These are phyloP conservation scores for Yamadazyma endophytica DNA, from an alignment of 805 yeast genomes.

Conservation along the genomic window DNA sequence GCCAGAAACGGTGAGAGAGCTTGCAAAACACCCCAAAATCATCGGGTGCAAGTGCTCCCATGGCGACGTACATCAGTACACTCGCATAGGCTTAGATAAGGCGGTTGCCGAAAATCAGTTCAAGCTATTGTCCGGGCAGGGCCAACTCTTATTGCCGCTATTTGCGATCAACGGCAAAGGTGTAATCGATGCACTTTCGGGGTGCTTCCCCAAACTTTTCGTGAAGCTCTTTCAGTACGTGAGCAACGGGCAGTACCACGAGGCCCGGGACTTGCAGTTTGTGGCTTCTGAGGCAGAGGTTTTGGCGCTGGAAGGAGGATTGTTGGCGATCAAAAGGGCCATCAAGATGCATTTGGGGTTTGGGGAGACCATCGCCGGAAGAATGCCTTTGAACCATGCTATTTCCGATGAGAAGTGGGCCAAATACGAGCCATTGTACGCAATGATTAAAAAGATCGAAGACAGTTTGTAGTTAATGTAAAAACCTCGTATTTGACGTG, in stretches of 20 bases:
- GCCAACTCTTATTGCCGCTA: constrained; percentile 12
- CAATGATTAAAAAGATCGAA: constrained; percentile 1
- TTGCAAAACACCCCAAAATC: constrained; percentile 25
- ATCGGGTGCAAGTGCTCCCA: constrained; percentile 24
- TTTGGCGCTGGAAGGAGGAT: constrained; percentile 1
- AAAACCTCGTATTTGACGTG: no score
- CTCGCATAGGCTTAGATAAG: constrained; percentile 7
- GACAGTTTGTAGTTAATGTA: neutral
- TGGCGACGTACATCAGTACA: constrained; percentile 11
- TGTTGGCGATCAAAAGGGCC: constrained; percentile 20
- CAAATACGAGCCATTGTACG: constrained; percentile 2
- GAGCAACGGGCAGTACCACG: constrained; percentile 1
- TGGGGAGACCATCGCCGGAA: constrained; percentile 18
- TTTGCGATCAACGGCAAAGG: constrained; percentile 10
- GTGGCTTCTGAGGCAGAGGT: constrained; percentile 1
- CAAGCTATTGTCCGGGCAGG: constrained; percentile 14
- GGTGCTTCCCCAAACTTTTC: constrained; percentile 11
- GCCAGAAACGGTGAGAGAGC: constrained; percentile 14
- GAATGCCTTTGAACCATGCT: constrained; percentile 18
- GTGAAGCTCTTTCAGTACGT: constrained; percentile 6
- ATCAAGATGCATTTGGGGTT: constrained; percentile 12
- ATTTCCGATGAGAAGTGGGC: constrained; percentile 2
- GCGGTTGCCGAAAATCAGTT: constrained; percentile 9
- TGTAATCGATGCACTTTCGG: constrained; percentile 12
- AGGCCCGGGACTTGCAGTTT: constrained; percentile 1